Conservation (phyloP, 2,329 filamentous ascomycete genomes). For the Tolypocladium endophyticum region DNA sequence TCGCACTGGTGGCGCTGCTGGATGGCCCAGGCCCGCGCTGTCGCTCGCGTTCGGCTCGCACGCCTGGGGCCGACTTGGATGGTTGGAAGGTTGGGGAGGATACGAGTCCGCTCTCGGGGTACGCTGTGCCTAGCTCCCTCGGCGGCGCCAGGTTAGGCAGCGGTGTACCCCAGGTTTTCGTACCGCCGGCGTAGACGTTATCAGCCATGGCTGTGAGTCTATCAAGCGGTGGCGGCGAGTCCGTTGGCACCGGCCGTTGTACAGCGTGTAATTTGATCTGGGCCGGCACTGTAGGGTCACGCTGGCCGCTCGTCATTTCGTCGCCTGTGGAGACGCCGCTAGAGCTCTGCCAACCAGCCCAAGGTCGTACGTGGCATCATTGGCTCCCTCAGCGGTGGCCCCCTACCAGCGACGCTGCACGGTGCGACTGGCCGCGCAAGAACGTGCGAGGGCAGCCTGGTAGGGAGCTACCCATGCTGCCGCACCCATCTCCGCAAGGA, state of each 20-base stretch:
- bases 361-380: not conserved
- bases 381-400: not conserved
- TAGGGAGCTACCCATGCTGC: not conserved
- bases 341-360: not conserved
- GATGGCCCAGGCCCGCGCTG: not conserved
- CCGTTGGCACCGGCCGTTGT: not conserved
- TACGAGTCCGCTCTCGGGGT: not conserved
- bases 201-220: not conserved
- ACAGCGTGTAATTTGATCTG: not conserved
- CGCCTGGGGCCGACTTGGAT: not conserved
- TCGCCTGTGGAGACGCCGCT: constrained; percentile 7
- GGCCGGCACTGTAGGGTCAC: constrained; percentile 8
- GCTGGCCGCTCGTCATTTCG: constrained; percentile 10
- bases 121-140: not conserved
- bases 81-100: not conserved
- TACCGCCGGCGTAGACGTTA: not conserved
- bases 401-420: not conserved
- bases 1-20: not conserved
- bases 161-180: not conserved
- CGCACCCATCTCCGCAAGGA: too few species aligned
- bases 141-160: not conserved
- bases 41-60: not conserved
- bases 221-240: not conserved
- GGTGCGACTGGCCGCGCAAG: not conserved
- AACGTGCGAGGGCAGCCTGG: not conserved